Base-by-base conservation (phyloP, 108 stramenopile species). In the Aureococcus anophagefferens region DNA sequence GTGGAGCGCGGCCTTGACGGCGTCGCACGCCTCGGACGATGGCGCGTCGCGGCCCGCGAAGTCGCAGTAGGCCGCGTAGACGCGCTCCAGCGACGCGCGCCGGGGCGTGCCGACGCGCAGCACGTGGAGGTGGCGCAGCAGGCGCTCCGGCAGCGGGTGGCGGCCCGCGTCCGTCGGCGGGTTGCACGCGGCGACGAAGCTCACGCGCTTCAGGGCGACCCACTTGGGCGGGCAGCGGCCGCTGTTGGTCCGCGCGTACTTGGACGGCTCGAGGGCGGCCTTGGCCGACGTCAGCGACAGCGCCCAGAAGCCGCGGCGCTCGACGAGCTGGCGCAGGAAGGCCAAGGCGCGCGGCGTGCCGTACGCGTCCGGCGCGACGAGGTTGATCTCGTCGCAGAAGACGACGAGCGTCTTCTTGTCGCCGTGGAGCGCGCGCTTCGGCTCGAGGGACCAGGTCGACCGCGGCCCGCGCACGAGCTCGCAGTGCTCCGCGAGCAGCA, bases 321-420 rank as follows among this genome's bases (percentile, higher is more conserved):
- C 97, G 14, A 92, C 91, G 68, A 97, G 86, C 74, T 95, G 95
- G 33, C 98, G 81, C 94, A 99, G 87, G 72, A 99, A 95, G 83
- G 87, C 92, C 34, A 99, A 93, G 13, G 96, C 97, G 30, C 89
- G 78, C 80, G 96, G 97, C 4, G 97, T 98, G 28, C 97, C 98
- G 68, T 98, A 99, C 17, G 84, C 72, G 78, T 99, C 98, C 65
- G 93, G 81, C 18, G 88, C 91, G 9, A 97, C 97, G 62, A 99
- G 84, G 80, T 99, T 99, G 81, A 98, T 92, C 82, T 99, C 98
- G 73, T 99, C 98, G 72, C 94, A 96, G 81, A 99, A 98, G 7
- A 99, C 88, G 44, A 98, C 96, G 21, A 99, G 88, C 94, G 93
- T 95, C 66, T 79, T 89, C 46, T 83, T 76, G 9, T 85, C 77